These are phyloP conservation scores for Aspergillus ruber DNA, from an alignment of 2,329 filamentous ascomycete species.

Conservation along the genomic window DNA sequence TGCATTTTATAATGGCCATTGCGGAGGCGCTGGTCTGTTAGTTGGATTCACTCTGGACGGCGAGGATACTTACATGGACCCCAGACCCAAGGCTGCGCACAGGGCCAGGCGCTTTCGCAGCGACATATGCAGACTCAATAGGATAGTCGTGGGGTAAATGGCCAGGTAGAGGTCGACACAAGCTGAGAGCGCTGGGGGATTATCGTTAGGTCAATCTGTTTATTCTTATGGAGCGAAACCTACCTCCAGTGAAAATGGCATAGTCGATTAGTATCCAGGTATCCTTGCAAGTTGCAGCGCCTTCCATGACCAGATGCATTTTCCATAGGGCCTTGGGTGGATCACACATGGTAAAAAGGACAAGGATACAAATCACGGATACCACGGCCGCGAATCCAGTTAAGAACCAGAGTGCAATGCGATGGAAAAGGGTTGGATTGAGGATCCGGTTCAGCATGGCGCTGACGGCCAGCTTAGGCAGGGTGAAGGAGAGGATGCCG, in stretches of 20 bases:
- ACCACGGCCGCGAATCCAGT: slow-evolving; percentile 23
- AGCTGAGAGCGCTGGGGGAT: slow-evolving; percentile 20
- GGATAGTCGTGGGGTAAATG: slow-evolving; percentile 24
- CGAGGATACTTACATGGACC: slow-evolving; percentile 19
- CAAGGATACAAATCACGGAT: slow-evolving; percentile 31
- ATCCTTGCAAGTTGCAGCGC: slow-evolving; percentile 28
- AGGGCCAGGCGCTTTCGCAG: slow-evolving; percentile 24
- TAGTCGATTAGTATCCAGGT: slow-evolving; percentile 34
- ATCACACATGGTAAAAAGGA: slow-evolving; percentile 40
- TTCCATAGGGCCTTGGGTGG: slow-evolving; percentile 38
- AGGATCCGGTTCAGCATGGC: slow-evolving; percentile 22
- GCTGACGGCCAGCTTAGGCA: slow-evolving; percentile 24
- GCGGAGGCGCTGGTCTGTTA: slow-evolving; percentile 21
- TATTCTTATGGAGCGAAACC: slow-evolving; percentile 3
- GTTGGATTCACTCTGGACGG: background rate
- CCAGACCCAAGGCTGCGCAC: slow-evolving; percentile 23
- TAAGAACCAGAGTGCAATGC: slow-evolving; percentile 20
- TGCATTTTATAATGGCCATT: slow-evolving; percentile 29
- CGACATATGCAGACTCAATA: slow-evolving; percentile 28
- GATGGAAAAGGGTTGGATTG: slow-evolving; percentile 16
- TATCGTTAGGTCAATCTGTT: background rate
- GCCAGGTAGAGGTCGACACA: slow-evolving; percentile 29
- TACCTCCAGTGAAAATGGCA: slow-evolving; percentile 37
- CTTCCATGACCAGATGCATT: slow-evolving; percentile 17
- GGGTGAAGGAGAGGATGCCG: slow-evolving; percentile 23